Evolutionary conservation across 345 rosid genomes (phyloP), one percentile per base, ranked within the genome.

Genomic region (Salix arbutifolia): DNA sequence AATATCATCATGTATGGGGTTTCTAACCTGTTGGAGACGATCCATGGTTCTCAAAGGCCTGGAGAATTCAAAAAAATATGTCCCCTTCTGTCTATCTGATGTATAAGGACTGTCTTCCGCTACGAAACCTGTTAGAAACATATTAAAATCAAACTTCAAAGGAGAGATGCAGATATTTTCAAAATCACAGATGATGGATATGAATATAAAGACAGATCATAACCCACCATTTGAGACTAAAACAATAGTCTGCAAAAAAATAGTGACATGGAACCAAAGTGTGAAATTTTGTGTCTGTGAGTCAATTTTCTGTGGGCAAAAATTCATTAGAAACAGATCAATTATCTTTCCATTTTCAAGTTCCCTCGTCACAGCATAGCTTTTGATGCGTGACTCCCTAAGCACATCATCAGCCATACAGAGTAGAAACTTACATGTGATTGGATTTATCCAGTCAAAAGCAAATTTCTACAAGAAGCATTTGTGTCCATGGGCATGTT

Each of bases 41-140:
- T 96, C 99, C 89, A 78, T 90, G 42, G 98, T 93, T 81, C 99
- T 89, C 84, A 93, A 86, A 65, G 99, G 94, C 88, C 99, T 86
- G 60, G 97, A 89, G 71, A 96, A 91, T 78, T 96, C 99, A 77
- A 93, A 93, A 79, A 78, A 85, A 83, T 93, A 93, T 23, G 91
- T 87, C 76, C 97, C 98, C 84, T 90, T 90, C 74, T 89, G 76
- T 76, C 90, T 89, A 82, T 84, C 87, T 13, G 89, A 66, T 72
- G 86, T 80, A 82, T 91, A 96, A 73, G 99, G 99, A 82, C 92
- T 93, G 79, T 96, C 98, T 81, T 90, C 97, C 84, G 82, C 95
- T 53, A 93, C 87, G 58, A 90, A 93, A 77, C 97, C 97, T 96
- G 84, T 33, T 3, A 58, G n/a, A 28, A 40, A 70, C 70, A 66